Conservation (phyloP, 2,329 filamentous ascomycete species). For the Trichoderma arundinaceum region DNA sequence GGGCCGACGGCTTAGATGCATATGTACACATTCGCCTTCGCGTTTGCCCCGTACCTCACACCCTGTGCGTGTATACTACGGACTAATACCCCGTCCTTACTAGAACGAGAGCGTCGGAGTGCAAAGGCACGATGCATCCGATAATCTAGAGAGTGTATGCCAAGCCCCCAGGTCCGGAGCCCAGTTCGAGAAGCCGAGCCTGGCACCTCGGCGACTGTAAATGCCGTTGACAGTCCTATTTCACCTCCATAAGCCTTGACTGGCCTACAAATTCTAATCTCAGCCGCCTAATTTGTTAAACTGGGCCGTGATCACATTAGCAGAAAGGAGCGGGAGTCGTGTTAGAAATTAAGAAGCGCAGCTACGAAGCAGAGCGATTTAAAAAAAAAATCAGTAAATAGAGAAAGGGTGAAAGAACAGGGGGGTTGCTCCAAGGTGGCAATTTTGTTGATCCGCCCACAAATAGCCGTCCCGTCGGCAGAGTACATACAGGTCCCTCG, state of each 20-base stretch:
- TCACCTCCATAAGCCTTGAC: background rate
- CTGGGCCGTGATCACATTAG: too few species aligned
- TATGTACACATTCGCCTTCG: background rate
- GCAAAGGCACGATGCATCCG: too few species aligned
- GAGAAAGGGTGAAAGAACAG: background rate
- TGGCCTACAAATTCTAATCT: background rate
- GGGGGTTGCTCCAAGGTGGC: background rate
- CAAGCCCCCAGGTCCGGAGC: background rate
- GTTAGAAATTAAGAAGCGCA: background rate
- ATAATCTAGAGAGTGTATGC: background rate
- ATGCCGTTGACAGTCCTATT: background rate
- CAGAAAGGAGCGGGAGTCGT: background rate
- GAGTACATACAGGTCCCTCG: background rate
- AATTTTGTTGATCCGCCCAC: slow-evolving; percentile 22
- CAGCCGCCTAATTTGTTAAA: too few species aligned
- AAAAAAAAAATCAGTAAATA: background rate
- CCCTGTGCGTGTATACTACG: background rate
- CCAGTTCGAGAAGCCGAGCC: background rate
- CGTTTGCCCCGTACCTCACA: background rate
- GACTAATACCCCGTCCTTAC: background rate
- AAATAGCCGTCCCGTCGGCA: slow-evolving; percentile 23
- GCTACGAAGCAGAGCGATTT: background rate
- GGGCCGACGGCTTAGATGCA: background rate
- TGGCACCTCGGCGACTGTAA: background rate
- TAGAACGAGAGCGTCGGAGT: background rate